These are phyloP conservation scores for Xylaria curta DNA, from an alignment of 495 filamentous ascomycete species.

Conservation along the genomic window DNA sequence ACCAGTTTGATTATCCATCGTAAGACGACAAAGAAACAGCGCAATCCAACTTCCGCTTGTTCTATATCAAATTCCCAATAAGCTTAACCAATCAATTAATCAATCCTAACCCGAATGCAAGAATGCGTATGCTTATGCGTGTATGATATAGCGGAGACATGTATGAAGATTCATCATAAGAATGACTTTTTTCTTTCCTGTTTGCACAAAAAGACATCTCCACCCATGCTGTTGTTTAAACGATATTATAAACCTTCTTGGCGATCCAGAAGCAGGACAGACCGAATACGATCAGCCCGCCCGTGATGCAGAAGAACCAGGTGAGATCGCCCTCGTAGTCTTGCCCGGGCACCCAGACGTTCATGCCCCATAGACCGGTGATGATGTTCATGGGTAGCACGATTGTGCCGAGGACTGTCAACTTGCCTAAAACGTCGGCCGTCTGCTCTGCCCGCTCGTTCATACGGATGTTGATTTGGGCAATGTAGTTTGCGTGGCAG, in stretches of 20 bases:
- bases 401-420: constrained; percentile 95
- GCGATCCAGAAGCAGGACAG: constrained; percentile 79
- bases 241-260: constrained; percentile 70
- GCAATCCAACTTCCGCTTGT: background rate
- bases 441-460: constrained; percentile 98
- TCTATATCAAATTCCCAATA: background rate
- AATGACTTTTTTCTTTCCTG: background rate
- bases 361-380: constrained; percentile 99
- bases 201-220: background rate
- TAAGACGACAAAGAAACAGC: background rate
- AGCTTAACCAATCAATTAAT: background rate
- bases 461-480: constrained; percentile 91
- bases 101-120: background rate
- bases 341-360: constrained; percentile 93
- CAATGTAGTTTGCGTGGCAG: constrained; percentile 95
- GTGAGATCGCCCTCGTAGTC: constrained; percentile 60
- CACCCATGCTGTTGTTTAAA: constrained; percentile 39
- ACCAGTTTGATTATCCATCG: background rate
- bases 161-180: background rate
- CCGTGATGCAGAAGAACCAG: constrained; percentile 74
- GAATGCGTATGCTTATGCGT: constrained; percentile 1
- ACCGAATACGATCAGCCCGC: constrained; percentile 77
- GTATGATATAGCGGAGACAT: background rate
- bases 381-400: constrained; percentile 98
- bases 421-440: constrained; percentile 88